A percentile compares a stretch with the other conserved stretches of the same genome.
Conservation (phyloP, 2,329 filamentous ascomycete genomes). For the Ophiostoma sp. region DNA sequence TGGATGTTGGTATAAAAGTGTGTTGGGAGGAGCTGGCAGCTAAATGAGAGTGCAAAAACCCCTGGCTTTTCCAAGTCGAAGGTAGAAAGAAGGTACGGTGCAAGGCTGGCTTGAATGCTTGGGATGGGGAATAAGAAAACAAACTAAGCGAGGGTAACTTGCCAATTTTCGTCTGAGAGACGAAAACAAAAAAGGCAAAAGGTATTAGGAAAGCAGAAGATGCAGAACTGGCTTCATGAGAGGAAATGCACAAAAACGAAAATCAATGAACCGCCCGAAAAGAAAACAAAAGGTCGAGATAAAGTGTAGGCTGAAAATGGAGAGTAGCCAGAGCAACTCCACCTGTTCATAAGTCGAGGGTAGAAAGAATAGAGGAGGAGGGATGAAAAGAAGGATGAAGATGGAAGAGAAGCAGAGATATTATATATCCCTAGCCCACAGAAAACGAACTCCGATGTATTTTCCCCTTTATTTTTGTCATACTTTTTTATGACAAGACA, state of each 20-base stretch:
- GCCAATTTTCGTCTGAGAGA: slow-evolving; percentile 4
- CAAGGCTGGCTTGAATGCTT: not conserved
- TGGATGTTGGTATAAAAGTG: slow-evolving; percentile 4
- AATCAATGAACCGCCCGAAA: not conserved
- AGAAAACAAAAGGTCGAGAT: slow-evolving; percentile 16
- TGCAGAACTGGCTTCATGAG: slow-evolving; percentile 12
- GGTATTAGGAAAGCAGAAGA: not conserved
- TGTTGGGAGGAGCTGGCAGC: not conserved
- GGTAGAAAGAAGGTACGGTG: not conserved
- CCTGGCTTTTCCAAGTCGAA: not conserved
- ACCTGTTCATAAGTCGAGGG: not conserved
- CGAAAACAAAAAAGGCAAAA: not conserved
- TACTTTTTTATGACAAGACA: slow-evolving; percentile 11
- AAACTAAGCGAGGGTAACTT: slow-evolving; percentile 8
- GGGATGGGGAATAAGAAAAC: not conserved
- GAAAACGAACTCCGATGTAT: slow-evolving; percentile 7
- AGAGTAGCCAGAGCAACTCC: not conserved
- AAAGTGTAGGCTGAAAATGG: not conserved
- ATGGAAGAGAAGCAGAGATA: slow-evolving; percentile 14
- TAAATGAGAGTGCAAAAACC: not conserved
- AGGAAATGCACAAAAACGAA: not conserved
- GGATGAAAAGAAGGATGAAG: not conserved
- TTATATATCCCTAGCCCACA: slow-evolving; percentile 15
- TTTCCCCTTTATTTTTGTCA: slow-evolving; percentile 8
- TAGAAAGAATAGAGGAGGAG: not conserved